Percentiles rank a stretch among this genome's conserved stretches.
These are phyloP conservation scores for Aquilaria malaccensis DNA, from an alignment of 345 rosid genomes.

Conservation along the genomic window DNA sequence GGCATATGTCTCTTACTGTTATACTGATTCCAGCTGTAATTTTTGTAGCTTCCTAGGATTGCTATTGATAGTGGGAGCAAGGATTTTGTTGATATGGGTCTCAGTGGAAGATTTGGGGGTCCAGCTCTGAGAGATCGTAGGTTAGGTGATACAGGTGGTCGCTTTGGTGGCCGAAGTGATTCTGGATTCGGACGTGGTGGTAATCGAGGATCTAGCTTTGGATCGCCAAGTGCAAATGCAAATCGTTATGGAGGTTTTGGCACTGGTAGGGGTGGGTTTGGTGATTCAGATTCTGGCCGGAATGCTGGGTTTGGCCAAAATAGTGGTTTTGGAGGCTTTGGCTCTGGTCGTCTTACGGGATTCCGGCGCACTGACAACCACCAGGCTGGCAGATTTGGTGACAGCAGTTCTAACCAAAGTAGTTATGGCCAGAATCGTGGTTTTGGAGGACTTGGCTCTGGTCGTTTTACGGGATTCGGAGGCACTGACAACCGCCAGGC, in stretches of 20 bases:
- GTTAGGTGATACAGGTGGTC: constrained; percentile 28
- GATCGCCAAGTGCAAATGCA: constrained; percentile 21
- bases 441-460: constrained; percentile 37
- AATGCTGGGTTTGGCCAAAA: no score
- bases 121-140: constrained; percentile 26
- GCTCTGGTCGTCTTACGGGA: constrained; percentile 35
- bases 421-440: background rate
- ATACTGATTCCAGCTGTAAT: constrained; percentile 8
- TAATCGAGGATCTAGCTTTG: constrained; percentile 20
- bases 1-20: background rate
- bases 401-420: background rate
- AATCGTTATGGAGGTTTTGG: constrained; percentile 27
- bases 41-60: constrained; percentile 64
- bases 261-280: constrained; percentile 6
- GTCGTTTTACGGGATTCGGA: constrained; percentile 34
- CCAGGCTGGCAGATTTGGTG: constrained; percentile 21
- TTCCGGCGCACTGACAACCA: constrained; percentile 20
- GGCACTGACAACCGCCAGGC: constrained; percentile 7
- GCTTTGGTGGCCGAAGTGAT: constrained; percentile 24
- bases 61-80: constrained; percentile 40
- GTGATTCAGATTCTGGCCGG: constrained; percentile 12
- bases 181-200: constrained; percentile 13
- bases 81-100: constrained; percentile 31
- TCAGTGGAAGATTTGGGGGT: constrained; percentile 48
- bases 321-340: constrained; percentile 30